A percentile compares a stretch with the other conserved stretches of the same genome.
phyloP scores from a whole-genome alignment of 148 eudicot genomes.

The Tetragonia tetragonoides region DNA sequence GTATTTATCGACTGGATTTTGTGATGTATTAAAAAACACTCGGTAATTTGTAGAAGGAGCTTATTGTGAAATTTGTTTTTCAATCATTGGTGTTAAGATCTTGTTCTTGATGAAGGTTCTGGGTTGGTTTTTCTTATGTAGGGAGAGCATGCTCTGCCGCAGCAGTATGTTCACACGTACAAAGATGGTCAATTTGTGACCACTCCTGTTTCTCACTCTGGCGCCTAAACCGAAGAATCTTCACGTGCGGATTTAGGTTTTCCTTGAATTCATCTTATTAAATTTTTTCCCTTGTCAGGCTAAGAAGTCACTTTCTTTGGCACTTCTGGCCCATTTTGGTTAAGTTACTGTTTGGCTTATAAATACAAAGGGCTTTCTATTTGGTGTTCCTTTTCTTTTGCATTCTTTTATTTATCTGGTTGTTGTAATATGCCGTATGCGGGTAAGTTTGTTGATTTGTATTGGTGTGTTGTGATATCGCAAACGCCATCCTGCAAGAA shows the following conservation, averaged over 20 bases:
- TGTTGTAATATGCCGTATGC: slow-evolving; percentile 21
- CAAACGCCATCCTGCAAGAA: slow-evolving; percentile 10
- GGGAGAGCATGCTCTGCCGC: slow-evolving; percentile 92
- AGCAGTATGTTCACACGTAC: slow-evolving; percentile 73
- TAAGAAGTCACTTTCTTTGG: slow-evolving; percentile 24
- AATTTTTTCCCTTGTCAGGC: slow-evolving; percentile 19
- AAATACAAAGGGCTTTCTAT: slow-evolving; percentile 22
- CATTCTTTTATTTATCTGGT: slow-evolving; percentile 28
- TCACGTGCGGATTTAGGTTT: slow-evolving; percentile 21
- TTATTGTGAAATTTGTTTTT: neutral
- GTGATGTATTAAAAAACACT: neutral
- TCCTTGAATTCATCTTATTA: slow-evolving; percentile 15
- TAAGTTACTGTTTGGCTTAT: slow-evolving; percentile 12
- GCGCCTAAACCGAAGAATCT: slow-evolving; percentile 43
- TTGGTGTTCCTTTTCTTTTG: slow-evolving; percentile 4
- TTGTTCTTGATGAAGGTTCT: neutral
- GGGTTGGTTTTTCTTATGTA: slow-evolving; percentile 27
- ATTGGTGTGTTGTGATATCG: slow-evolving; percentile 9
- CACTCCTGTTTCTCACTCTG: slow-evolving; percentile 89
- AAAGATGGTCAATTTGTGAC: slow-evolving; percentile 83
- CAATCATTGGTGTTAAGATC: neutral
- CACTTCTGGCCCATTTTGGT: slow-evolving; percentile 32
- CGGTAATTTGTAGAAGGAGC: neutral
- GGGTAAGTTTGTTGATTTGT: slow-evolving; percentile 15
- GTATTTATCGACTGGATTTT: neutral